Evolutionary conservation across 2,329 filamentous ascomycete species (phyloP).

Genomic region (Xylaria arbuscula): DNA sequence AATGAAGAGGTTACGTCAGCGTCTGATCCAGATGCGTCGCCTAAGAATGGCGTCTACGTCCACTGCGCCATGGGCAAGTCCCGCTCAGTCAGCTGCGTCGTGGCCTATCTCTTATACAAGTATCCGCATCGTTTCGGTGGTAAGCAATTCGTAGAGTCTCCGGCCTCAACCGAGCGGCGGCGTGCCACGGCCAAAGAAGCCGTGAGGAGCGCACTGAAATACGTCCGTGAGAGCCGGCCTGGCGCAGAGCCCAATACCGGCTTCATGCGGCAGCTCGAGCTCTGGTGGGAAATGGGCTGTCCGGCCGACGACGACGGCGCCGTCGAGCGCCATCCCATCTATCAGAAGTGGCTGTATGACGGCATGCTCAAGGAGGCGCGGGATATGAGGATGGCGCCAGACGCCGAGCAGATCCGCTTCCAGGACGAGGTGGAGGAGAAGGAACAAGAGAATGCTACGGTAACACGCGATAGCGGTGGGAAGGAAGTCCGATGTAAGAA

Average conservation of each 20-base stretch:
- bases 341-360: constrained; percentile 77
- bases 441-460: constrained; percentile 55
- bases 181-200: constrained; percentile 60
- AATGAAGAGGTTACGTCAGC: neutral
- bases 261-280: constrained; percentile 87
- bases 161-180: constrained; percentile 52
- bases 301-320: constrained; percentile 67
- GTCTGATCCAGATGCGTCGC: constrained; percentile 21
- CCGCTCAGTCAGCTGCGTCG: constrained; percentile 83
- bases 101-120: constrained; percentile 85
- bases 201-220: constrained; percentile 70
- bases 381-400: constrained; percentile 81
- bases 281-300: constrained; percentile 90
- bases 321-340: constrained; percentile 75
- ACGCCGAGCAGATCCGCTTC: constrained; percentile 80
- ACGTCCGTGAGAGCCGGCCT: constrained; percentile 76
- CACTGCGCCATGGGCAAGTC: constrained; percentile 96
- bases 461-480: constrained; percentile 51
- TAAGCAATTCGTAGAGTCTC: constrained; percentile 58
- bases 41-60: constrained; percentile 61
- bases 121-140: constrained; percentile 65
- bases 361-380: constrained; percentile 67
- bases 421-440: constrained; percentile 68
- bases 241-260: constrained; percentile 90
- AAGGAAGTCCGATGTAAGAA: constrained; percentile 86